Evolutionary conservation across 2,329 filamentous ascomycete genomes (phyloP).

Genomic region (Xylaria sp.): DNA sequence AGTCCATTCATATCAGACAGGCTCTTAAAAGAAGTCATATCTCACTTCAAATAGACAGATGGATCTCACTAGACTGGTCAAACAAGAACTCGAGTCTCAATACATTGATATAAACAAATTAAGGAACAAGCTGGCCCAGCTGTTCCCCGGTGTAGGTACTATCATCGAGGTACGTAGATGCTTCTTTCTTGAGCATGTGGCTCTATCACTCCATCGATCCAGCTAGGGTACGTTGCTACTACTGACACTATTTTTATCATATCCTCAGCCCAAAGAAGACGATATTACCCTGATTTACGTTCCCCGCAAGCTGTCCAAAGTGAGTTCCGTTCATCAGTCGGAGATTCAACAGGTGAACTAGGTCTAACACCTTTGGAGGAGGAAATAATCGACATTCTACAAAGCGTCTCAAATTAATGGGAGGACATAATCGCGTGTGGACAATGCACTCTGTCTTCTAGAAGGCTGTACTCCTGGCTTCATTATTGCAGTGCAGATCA

Average conservation of each 20-base stretch:
- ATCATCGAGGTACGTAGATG: conserved; percentile 1
- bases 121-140: neutral
- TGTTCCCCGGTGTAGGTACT: neutral
- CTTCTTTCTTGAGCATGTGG: neutral
- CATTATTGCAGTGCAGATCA: neutral
- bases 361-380: neutral
- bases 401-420: neutral
- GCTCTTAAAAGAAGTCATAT: neutral
- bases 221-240: neutral
- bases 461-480: neutral
- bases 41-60: neutral
- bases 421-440: neutral
- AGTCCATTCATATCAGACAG: neutral
- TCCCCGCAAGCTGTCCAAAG: neutral
- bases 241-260: neutral
- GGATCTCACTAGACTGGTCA: neutral
- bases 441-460: no score
- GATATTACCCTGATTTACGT: neutral
- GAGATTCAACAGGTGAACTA: neutral
- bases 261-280: neutral
- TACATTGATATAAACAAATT: neutral
- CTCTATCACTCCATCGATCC: neutral
- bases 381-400: neutral
- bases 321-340: neutral
- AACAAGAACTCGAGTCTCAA: neutral